phyloP scores from a whole-genome alignment of 202 grass and related monocot genomes.

The Saccharum hybrid region DNA sequence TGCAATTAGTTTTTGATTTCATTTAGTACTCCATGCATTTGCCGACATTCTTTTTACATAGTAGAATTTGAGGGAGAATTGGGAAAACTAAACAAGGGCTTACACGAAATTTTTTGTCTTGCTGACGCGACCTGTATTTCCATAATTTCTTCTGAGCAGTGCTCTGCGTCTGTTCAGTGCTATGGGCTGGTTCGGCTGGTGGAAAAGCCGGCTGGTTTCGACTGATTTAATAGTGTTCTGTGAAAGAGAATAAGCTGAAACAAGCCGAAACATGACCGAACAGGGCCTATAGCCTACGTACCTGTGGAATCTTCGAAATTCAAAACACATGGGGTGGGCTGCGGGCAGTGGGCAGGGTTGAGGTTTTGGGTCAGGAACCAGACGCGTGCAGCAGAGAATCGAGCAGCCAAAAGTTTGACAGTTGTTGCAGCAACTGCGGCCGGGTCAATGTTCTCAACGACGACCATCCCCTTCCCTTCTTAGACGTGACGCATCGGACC shows the following conservation, averaged over 20 bases:
- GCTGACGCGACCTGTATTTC: neutral
- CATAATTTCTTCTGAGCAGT: no score
- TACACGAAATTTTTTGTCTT: no score
- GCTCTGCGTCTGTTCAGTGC: neutral
- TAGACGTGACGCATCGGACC: neutral
- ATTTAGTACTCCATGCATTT: no score
- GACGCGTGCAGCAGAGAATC: neutral
- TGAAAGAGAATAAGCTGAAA: no score
- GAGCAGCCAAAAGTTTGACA: neutral
- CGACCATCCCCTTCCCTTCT: neutral
- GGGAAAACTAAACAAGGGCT: neutral
- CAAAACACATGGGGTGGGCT: neutral
- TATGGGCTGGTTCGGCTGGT: no score
- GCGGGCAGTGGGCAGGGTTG: neutral
- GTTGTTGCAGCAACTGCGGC: neutral
- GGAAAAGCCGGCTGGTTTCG: no score
- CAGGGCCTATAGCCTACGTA: no score
- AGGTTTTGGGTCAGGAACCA: neutral
- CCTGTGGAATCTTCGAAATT: neutral
- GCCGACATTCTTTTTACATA: no score
- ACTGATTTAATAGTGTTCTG: no score
- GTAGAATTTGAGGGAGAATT: no score
- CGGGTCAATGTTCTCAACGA: neutral
- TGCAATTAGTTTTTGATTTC: no score
- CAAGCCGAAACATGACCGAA: no score